phyloP scores from a whole-genome alignment of 208 protist genomes.

The Perkinsela sp. region DNA sequence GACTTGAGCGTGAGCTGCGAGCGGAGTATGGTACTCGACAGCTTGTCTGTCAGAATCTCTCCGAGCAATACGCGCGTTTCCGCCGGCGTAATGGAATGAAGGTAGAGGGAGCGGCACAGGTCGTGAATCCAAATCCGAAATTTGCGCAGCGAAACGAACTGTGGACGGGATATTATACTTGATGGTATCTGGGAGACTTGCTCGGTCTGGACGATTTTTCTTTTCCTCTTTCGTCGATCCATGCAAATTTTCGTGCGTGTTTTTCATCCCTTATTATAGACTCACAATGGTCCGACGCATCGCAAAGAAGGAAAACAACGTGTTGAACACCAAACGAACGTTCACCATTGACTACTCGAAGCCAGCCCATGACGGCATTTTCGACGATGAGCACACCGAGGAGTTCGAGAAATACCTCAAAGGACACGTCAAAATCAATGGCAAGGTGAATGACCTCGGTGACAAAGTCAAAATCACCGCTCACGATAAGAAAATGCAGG shows the following conservation, averaged over 20 bases:
- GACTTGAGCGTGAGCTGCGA: background rate
- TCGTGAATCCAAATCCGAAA: background rate
- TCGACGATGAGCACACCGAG: slow-evolving; percentile 44
- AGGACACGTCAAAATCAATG: slow-evolving; percentile 88
- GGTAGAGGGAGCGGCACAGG: background rate
- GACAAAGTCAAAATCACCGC: slow-evolving; percentile 61
- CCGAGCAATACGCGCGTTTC: background rate
- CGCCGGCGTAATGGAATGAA: background rate
- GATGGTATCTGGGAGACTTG: too few species aligned
- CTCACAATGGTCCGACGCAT: background rate
- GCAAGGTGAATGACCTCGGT: slow-evolving; percentile 83
- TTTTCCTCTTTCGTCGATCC: too few species aligned
- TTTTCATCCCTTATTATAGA: too few species aligned
- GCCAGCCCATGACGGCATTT: slow-evolving; percentile 17
- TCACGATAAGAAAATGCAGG: slow-evolving; percentile 65
- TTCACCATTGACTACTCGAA: slow-evolving; percentile 13
- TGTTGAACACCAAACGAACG: slow-evolving; percentile 3
- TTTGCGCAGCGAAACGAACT: background rate
- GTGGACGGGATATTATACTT: background rate
- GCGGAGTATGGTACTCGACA: background rate
- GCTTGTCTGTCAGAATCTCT: background rate
- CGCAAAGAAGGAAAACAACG: background rate
- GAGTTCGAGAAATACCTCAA: slow-evolving; percentile 82
- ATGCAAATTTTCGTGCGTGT: too few species aligned
- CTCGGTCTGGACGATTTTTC: too few species aligned